Conservation (phyloP, 2,329 filamentous ascomycete species). For the Stagonosporopsis rhizophila region DNA sequence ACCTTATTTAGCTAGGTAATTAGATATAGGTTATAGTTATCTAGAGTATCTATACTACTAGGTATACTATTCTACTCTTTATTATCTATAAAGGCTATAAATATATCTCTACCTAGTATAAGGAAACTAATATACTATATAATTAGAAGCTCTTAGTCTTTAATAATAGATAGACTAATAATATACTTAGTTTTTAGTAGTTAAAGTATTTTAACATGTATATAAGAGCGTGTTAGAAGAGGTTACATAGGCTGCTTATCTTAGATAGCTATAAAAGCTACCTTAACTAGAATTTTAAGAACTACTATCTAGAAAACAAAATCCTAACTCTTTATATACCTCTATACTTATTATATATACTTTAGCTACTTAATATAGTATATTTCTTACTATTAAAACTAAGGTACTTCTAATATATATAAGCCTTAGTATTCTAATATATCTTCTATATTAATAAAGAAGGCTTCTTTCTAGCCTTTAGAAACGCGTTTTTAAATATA, state of each 20-base stretch:
- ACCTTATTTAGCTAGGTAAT: neutral
- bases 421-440: neutral
- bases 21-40: neutral
- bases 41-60: neutral
- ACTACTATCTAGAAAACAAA: slow-evolving; percentile 5
- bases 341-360: neutral
- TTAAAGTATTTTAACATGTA: slow-evolving; percentile 4
- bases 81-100: neutral
- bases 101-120: slow-evolving; percentile 1
- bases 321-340: neutral
- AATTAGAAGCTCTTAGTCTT: slow-evolving; percentile 11
- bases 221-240: neutral
- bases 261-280: slow-evolving; percentile 1
- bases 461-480: neutral
- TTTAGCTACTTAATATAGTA: neutral
- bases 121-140: slow-evolving; percentile 1
- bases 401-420: neutral
- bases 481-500: neutral
- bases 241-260: slow-evolving; percentile 1
- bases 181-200: neutral
- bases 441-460: neutral
- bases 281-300: neutral
- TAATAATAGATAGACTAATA: slow-evolving; percentile 5
- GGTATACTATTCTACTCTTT: neutral
- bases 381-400: neutral